Evolutionary conservation across 1,284 basidiomycete genomes (phyloP).

Genomic region (Melampsora larici-populina): DNA sequence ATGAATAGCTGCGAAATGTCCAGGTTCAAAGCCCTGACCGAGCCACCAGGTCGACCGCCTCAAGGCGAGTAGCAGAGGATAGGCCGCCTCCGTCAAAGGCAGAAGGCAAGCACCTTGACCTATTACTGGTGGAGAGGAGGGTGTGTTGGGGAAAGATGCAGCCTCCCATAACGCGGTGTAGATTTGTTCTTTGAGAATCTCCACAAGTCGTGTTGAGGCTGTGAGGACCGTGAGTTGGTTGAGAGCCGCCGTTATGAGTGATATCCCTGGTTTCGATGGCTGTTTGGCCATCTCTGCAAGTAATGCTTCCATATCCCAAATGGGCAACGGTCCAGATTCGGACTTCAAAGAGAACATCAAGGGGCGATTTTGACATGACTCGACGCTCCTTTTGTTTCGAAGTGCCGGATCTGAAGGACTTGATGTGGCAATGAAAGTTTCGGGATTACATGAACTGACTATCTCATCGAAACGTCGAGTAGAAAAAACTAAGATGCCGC

Average conservation of each 20-base stretch:
- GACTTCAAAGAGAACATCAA: constrained; percentile 26
- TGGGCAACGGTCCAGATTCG: constrained; percentile 18
- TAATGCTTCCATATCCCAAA: constrained; percentile 19
- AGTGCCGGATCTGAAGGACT: background rate
- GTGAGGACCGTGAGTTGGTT: background rate
- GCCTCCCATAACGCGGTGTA: constrained; percentile 11
- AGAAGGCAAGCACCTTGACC: constrained; percentile 10
- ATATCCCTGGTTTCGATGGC: background rate
- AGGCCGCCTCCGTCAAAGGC: constrained; percentile 23
- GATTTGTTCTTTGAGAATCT: constrained; percentile 12
- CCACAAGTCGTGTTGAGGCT: background rate
- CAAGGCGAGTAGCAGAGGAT: constrained; percentile 22
- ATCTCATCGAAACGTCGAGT: background rate
- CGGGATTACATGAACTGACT: background rate
- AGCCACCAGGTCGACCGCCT: constrained; percentile 38
- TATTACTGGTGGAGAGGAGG: background rate
- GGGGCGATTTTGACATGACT: background rate
- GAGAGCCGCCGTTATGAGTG: constrained; percentile 5
- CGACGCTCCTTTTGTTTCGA: background rate
- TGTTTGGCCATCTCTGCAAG: constrained; percentile 16
- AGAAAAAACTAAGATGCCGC: background rate
- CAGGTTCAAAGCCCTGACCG: constrained; percentile 28
- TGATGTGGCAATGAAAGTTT: background rate
- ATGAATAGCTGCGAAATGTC: constrained; percentile 9
- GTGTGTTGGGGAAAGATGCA: background rate